Percentiles rank a stretch among this genome's conserved stretches.
Conservation (phyloP, 83 land plant species). For the Diphasiastrum complanatum region DNA sequence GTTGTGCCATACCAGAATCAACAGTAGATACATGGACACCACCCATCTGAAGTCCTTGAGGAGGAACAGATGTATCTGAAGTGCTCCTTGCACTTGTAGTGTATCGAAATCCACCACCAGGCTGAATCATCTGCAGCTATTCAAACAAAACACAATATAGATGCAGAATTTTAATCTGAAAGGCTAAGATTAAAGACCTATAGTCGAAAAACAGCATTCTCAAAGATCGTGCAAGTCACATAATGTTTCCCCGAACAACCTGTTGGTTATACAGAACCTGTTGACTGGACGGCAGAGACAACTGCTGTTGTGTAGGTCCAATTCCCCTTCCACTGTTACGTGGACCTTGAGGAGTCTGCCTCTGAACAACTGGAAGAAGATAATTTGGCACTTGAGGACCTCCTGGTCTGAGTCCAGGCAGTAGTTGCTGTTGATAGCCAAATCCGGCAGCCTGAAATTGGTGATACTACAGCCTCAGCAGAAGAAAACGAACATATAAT, state of each 20-base stretch:
- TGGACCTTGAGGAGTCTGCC: background rate
- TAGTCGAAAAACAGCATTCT: too few relatives aligned
- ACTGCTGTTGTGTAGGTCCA: too few relatives aligned
- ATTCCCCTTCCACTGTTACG: too few relatives aligned
- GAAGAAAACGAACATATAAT: background rate
- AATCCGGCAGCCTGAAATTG: background rate
- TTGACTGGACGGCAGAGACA: too few relatives aligned
- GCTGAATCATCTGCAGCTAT: conserved; percentile 34
- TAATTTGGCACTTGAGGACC: background rate
- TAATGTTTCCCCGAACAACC: too few relatives aligned
- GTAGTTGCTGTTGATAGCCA: conserved; percentile 1
- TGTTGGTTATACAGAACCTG: too few relatives aligned
- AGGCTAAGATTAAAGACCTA: too few relatives aligned
- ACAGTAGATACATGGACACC: conserved; percentile 41
- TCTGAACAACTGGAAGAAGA: background rate
- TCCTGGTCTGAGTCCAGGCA: background rate
- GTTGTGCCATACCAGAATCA: conserved; percentile 49
- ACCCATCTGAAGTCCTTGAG: conserved; percentile 51
- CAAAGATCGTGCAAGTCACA: too few relatives aligned
- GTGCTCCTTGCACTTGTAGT: conserved; percentile 46
- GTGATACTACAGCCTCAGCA: too few relatives aligned
- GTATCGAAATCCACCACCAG: conserved; percentile 52
- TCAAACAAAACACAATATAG: background rate
- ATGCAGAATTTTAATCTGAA: too few relatives aligned
- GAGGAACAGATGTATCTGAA: conserved; percentile 43